phyloP scores from a whole-genome alignment of 306 rosid genomes.

The Quercus suber region DNA sequence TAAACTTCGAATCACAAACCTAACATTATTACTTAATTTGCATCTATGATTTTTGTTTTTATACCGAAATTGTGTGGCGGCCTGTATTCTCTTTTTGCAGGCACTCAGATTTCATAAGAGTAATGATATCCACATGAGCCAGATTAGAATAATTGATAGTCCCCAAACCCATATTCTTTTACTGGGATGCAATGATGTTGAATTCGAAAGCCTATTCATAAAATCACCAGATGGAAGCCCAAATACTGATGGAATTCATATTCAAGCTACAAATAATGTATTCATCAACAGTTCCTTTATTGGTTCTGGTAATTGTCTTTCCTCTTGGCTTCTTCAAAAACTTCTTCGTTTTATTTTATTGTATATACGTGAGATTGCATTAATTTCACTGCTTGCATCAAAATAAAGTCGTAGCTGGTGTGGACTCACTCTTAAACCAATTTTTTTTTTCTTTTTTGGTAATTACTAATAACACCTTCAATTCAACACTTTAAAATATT shows the following conservation, averaged over 20 bases:
- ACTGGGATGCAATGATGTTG: neutral
- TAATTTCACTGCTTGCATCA: too few relatives aligned
- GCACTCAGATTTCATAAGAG: neutral
- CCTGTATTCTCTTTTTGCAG: neutral
- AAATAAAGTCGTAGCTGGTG: too few relatives aligned
- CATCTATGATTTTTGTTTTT: too few relatives aligned
- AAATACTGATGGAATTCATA: constrained; percentile 12
- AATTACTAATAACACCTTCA: too few relatives aligned
- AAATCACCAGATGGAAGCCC: neutral
- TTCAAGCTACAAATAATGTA: neutral
- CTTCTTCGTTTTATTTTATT: too few relatives aligned
- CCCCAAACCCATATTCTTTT: constrained; percentile 4
- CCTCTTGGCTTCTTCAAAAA: too few relatives aligned
- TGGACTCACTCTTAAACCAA: too few relatives aligned
- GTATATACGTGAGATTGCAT: too few relatives aligned
- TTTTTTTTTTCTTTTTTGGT: too few relatives aligned
- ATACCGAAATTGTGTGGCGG: neutral
- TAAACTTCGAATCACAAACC: too few relatives aligned
- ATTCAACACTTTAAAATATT: too few relatives aligned
- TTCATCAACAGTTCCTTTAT: neutral
- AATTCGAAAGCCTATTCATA: neutral
- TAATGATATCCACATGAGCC: neutral
- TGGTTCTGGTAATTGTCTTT: neutral
- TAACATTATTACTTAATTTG: too few relatives aligned
- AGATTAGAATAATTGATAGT: neutral